phyloP scores from a whole-genome alignment of 225 moss, liverwort and hornwort genomes.

The Asterella californica region DNA sequence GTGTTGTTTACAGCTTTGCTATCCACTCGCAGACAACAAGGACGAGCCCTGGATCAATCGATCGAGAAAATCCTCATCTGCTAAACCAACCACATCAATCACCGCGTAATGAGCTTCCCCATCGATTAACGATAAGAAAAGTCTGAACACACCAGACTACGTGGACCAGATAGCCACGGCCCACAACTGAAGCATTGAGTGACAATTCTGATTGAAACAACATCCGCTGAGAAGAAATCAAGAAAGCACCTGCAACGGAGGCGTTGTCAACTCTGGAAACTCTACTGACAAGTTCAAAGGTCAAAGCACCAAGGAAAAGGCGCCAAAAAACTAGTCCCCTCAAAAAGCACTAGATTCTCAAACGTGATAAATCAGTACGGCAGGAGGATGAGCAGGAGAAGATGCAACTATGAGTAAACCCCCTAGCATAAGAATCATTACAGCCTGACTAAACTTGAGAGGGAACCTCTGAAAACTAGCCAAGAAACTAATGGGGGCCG shows the following conservation, averaged over 20 bases:
- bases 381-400: neutral
- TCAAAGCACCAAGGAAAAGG: neutral
- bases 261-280: neutral
- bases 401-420: neutral
- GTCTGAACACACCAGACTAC: neutral
- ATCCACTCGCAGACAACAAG: constrained; percentile 19
- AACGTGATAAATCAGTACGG: too few species aligned
- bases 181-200: neutral
- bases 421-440: too few species aligned
- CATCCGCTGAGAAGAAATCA: neutral
- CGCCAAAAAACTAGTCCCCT: neutral
- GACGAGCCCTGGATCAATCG: neutral
- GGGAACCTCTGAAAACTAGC: too few species aligned
- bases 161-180: neutral
- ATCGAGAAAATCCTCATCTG: constrained; percentile 4
- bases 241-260: neutral
- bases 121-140: neutral
- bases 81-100: neutral
- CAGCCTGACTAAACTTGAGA: too few species aligned
- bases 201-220: neutral
- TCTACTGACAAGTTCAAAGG: neutral
- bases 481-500: too few species aligned
- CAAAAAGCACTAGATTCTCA: neutral
- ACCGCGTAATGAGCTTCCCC: neutral
- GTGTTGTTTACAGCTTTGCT: constrained; percentile 19